Conservation (phyloP, 352 stramenopile species). For the Globisporangium cederbergense region DNA sequence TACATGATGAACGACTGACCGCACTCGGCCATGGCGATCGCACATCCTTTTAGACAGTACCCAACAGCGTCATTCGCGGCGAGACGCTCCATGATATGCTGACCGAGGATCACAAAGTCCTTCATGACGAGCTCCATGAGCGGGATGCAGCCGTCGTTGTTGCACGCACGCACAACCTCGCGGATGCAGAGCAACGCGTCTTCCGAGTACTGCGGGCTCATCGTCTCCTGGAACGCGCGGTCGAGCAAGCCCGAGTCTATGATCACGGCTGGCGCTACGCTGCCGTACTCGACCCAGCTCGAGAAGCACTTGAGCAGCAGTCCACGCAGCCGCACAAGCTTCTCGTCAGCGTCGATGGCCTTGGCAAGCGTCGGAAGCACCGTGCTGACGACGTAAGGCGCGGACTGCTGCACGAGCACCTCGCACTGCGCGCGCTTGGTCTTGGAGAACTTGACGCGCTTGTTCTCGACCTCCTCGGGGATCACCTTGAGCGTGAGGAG, state of each 20-base stretch:
- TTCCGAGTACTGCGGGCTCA: constrained; percentile 32
- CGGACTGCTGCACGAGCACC: constrained; percentile 61
- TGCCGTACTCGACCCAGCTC: constrained; percentile 76
- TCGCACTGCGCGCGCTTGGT: constrained; percentile 59
- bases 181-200: constrained; percentile 57
- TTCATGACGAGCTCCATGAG: constrained; percentile 79
- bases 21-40: constrained; percentile 63
- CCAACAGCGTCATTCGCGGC: constrained; percentile 25
- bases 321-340: constrained; percentile 37
- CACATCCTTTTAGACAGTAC: constrained; percentile 51
- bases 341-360: constrained; percentile 52
- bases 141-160: constrained; percentile 51
- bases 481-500: constrained; percentile 73
- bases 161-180: constrained; percentile 65
- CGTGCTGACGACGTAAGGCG: constrained; percentile 50
- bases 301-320: constrained; percentile 61
- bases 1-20: constrained; percentile 73
- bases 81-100: constrained; percentile 44
- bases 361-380: constrained; percentile 56
- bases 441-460: constrained; percentile 77
- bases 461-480: constrained; percentile 75
- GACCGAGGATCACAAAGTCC: constrained; percentile 70
- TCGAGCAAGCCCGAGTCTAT: constrained; percentile 61
- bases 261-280: constrained; percentile 44
- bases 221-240: constrained; percentile 54